Evolutionary conservation across 108 stramenopile genomes (phyloP).

Genomic region (Cyclotella choctawhatcheeana): DNA sequence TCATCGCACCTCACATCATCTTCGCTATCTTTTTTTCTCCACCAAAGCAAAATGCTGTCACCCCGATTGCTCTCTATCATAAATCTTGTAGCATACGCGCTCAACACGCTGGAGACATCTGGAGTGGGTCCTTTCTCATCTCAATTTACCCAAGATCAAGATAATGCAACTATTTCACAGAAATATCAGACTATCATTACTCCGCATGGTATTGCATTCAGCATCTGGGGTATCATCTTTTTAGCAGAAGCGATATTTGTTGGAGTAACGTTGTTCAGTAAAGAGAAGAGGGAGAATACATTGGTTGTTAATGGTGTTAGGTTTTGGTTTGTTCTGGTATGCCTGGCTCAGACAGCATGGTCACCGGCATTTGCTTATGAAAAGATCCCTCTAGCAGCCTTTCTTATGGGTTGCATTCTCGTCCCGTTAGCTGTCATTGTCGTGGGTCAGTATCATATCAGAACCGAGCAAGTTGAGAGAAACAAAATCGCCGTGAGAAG

Average conservation of each 20-base stretch:
- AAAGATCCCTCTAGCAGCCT: conserved; percentile 37
- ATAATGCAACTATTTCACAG: conserved; percentile 38
- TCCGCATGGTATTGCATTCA: conserved; percentile 72
- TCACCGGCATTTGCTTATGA: conserved; percentile 71
- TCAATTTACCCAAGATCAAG: conserved; percentile 17
- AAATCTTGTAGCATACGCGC: conserved; percentile 64
- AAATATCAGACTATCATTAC: conserved; percentile 89
- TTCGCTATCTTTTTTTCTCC: neutral
- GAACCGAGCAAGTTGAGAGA: too few relatives aligned
- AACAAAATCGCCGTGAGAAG: neutral
- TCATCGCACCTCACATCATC: too few relatives aligned
- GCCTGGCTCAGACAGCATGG: conserved; percentile 70
- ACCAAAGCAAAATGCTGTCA: neutral
- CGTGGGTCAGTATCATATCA: conserved; percentile 13
- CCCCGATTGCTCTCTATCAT: conserved; percentile 16
- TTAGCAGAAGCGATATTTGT: conserved; percentile 64
- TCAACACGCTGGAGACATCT: conserved; percentile 65
- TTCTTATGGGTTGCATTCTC: conserved; percentile 67
- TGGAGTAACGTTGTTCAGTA: conserved; percentile 41
- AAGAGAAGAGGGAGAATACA: conserved; percentile 24
- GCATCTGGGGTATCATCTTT: conserved; percentile 86
- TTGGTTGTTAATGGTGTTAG: conserved; percentile 58
- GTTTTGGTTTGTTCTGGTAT: conserved; percentile 44
- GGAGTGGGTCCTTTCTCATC: conserved; percentile 49
- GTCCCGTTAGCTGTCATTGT: conserved; percentile 27